Base-by-base conservation (phyloP, 2,329 filamentous ascomycete species). In the Exophiala xenobiotica region DNA sequence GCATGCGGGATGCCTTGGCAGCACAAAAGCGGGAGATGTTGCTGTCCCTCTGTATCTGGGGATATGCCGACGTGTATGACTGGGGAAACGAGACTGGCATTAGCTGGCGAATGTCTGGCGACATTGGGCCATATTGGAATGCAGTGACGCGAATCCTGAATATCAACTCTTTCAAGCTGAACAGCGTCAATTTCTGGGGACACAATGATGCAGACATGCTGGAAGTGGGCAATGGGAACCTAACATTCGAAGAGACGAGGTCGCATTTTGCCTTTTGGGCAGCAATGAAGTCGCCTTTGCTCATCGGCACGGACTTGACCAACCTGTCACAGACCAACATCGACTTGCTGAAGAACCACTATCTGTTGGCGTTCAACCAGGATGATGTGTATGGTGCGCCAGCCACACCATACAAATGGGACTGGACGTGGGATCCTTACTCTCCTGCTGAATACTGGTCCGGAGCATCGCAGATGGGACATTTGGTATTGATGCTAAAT, bases 401-500 rank as follows among this genome's bases (percentile, higher is more conserved):
- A 20, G 37, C 37, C 37, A 39, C 37, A 20, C 37, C 37, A 20
- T 39, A 39, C 37, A 39, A 39, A 39, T 39, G 37, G 37, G 37
- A 39, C 4, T 39, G 37, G 37, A 39, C 37, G 2, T 39, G 22
- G 5, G 37, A 39, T 20, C 37, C 37, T 12, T 39, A 39, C 22
- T 39, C 37, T 9, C 37, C 37, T 20, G 37, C 37, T 20, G 37
- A 39, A 18, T 39, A 19, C 11, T 39, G 37, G 37, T 6, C 37
- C 4, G 37, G 37, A 39, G 37, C 4, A 9, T 39, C 37, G 20
- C 37, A 39, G 16, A 20, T 19, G 6, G 37, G 37, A 7, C 7
- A 18, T 20, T 12, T 39, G 37, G 37, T 39, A 2, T 9, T 39
- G 37, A 39, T 39, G 37, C 37, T 39, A 12, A 39, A 39, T 22